Evolutionary conservation across 148 eudicot species (phyloP), one percentile per base, ranked within the genome.

Genomic region (Arctostaphylos glauca): DNA sequence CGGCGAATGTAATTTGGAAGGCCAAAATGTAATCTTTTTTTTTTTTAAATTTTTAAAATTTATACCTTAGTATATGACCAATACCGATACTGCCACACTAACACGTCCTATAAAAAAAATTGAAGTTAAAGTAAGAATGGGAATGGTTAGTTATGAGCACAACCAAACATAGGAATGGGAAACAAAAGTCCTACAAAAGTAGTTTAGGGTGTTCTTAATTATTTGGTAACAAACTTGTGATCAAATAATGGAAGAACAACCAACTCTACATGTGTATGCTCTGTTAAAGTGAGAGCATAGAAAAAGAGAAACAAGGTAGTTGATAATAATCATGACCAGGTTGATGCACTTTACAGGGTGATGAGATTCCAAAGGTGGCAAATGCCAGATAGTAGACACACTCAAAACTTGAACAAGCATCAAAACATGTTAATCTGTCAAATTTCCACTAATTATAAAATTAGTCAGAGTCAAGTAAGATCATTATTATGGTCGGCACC

Each of bases 341-440:
- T 77, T 56, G 21, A 41, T 77, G 80, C 64, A 54, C 80, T 77
- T 77, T 77, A 77, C 67, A 56, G 49, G 15, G 70, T 23, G 44
- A 54, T 38, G 66, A 56, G 80, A 77, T 54, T 55, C 67, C 41
- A 41, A 77, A 56, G n/a, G 21, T 16, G 12, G 80, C 3, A 14
- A 77, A 41, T 77, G 64, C 80, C 67, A 77, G 25, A 3, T 21
- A 54, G 44, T 41, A 55, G 60, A 38, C 44, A 25, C 6, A 12
- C 71, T 19, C 21, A 6, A 25, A 25, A 31, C 8, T 3, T 9
- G 5, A 49, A 23, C 0, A 75, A 13, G 43, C 23, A 23, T 74
- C 54, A 47, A 74, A 74, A 74, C 54, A 74, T 74, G 77, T 48
- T 18, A 9, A 74, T 38, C n/a, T 25, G 55, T 74, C 25, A 74